Base-by-base conservation (phyloP, 345 rosid genomes). In the Gossypioides kirkii region DNA sequence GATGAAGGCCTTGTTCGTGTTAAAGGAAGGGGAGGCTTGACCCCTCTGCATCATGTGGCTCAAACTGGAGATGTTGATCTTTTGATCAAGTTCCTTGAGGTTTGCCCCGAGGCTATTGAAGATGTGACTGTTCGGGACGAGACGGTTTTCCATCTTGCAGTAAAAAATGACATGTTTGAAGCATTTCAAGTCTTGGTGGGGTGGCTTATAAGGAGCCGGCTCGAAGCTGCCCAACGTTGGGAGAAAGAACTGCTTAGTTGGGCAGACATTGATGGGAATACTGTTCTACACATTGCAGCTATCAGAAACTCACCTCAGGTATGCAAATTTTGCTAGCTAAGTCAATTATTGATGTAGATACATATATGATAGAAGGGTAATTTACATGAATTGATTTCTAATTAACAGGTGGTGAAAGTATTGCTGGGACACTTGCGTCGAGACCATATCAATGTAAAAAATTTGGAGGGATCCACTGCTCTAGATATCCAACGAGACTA, bases 11-110 rank as follows among this genome's bases (percentile, higher is more conserved):
- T 4, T 32, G 36, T 75, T 20, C 71, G 72, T 22, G 61, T 73
- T 6, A 23, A 69, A 56, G 79, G 79, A 47, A 73, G 77, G 42
- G 73, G 69, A 8, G 79, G 79, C 8, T 4, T 76, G 2, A 77
- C 83, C 3, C 78, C 76, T 3, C n/a, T 77, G 26, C 80, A 77
- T 66, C 47, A 20, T 18, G 82, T 16, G 0, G 74, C 38, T n/a
- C 9, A 22, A 46, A 17, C 20, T 11, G 82, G 77, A 60, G 58
- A 66, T 12, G 2, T 49, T 28, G 6, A 66, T 22, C 17, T 74
- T 16, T 17, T 71, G 56, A 14, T 3, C 1, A 8, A 3, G 6
- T 66, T 66, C n/a, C 6, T 32, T 32, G 36, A 32, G 36, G 36
- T 32, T 32, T 32, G 36, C 36, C 36, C 36, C 36, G 36, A 32